phyloP scores from a whole-genome alignment of 768 basidiomycete genomes.

The Rhodotorula graminis region DNA sequence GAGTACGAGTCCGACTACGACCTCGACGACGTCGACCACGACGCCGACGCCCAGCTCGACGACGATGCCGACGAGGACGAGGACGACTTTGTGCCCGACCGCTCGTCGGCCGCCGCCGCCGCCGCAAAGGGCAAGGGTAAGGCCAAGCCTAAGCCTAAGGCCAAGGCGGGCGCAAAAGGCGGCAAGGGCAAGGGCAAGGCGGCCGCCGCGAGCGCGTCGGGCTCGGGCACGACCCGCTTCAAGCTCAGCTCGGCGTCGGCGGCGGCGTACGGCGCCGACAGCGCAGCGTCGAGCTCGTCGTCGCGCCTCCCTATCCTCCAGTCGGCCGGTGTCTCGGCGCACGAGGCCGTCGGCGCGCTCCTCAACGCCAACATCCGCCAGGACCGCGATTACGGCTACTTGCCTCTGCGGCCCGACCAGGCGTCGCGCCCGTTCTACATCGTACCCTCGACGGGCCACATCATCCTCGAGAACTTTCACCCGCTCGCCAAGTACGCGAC shows the following conservation, averaged over 20 bases:
- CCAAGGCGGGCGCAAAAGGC: not conserved
- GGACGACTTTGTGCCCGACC: slow-evolving; percentile 28
- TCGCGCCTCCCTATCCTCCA: slow-evolving; percentile 4
- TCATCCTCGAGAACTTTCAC: slow-evolving; percentile 95
- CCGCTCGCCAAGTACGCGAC: slow-evolving; percentile 97
- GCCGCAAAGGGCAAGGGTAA: slow-evolving; percentile 8
- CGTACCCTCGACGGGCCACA: slow-evolving; percentile 69
- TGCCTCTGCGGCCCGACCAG: slow-evolving; percentile 86
- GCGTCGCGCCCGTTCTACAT: slow-evolving; percentile 92
- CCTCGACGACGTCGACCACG: slow-evolving; percentile 14
- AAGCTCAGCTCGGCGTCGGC: slow-evolving; percentile 11
- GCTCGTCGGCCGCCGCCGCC: not conserved
- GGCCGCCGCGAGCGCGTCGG: too few relatives aligned
- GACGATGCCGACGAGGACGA: slow-evolving; percentile 1
- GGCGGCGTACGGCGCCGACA: not conserved
- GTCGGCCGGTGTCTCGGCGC: slow-evolving; percentile 1
- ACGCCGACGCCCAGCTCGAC: not conserved
- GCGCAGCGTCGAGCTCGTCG: not conserved
- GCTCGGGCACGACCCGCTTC: slow-evolving; percentile 1
- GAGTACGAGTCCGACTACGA: slow-evolving; percentile 23
- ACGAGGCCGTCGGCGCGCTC: slow-evolving; percentile 6
- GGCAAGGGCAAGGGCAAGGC: not conserved
- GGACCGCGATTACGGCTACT: slow-evolving; percentile 66
- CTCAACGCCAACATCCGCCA: slow-evolving; percentile 20
- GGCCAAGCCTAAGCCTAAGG: slow-evolving; percentile 23